Percentiles rank a stretch among this genome's conserved stretches.
Evolutionary conservation across 139 green algal genomes (phyloP).

Genomic region (Diplosphaera chodatii): DNA sequence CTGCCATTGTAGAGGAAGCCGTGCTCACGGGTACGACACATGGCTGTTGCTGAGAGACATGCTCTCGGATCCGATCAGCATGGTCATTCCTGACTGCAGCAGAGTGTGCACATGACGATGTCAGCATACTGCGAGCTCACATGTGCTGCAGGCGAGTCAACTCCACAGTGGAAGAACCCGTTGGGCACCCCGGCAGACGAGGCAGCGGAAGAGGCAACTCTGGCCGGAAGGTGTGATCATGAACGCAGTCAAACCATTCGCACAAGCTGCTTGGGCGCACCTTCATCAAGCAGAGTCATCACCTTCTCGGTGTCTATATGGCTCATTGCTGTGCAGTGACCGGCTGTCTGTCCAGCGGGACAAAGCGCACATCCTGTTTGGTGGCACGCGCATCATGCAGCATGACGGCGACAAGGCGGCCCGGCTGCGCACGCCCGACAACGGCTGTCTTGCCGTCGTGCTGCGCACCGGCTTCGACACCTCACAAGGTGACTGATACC

Average conservation of each 20-base stretch:
- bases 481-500: conserved; percentile 52
- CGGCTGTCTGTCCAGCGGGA: conserved; percentile 68
- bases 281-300: too few relatives aligned
- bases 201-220: conserved; percentile 4
- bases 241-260: too few relatives aligned
- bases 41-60: too few relatives aligned
- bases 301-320: too few relatives aligned
- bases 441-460: conserved; percentile 85
- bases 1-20: conserved; percentile 91
- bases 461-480: conserved; percentile 97
- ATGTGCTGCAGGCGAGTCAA: conserved; percentile 53
- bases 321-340: conserved; percentile 8
- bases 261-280: too few relatives aligned
- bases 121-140: too few relatives aligned
- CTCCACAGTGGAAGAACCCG: conserved; percentile 82
- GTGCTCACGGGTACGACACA: conserved; percentile 77
- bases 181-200: conserved; percentile 16
- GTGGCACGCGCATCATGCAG: conserved; percentile 83
- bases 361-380: conserved; percentile 87
- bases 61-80: too few relatives aligned
- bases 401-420: conserved; percentile 57
- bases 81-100: too few relatives aligned
- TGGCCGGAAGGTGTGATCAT: conserved; percentile 4
- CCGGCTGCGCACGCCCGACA: conserved; percentile 72
- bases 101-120: too few relatives aligned